These are phyloP conservation scores for Chlorella sp. DNA, from an alignment of 139 green algal genomes.

Conservation along the genomic window DNA sequence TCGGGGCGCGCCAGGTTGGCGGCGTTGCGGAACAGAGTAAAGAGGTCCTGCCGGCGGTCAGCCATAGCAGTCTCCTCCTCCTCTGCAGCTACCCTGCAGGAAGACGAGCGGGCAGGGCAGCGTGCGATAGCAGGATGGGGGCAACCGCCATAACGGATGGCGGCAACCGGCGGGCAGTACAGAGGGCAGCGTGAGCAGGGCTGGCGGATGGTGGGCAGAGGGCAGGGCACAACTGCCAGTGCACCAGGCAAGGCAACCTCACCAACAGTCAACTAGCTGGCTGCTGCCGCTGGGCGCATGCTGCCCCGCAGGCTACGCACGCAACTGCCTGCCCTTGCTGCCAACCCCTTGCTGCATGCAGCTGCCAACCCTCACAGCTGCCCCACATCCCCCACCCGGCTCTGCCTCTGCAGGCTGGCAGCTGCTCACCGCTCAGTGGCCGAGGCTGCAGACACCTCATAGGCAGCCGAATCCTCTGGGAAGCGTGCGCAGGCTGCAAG, in stretches of 20 bases:
- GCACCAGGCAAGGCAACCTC: background rate
- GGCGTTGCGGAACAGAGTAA: constrained; percentile 83
- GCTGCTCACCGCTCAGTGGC: constrained; percentile 29
- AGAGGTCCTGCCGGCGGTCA: constrained; percentile 81
- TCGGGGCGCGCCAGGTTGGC: constrained; percentile 66
- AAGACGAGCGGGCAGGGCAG: background rate
- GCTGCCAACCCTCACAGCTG: too few relatives aligned
- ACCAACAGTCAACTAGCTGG: background rate
- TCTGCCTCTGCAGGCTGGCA: constrained; percentile 9
- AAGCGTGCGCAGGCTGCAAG: constrained; percentile 44
- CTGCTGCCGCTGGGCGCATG: too few relatives aligned
- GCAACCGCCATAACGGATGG: too few relatives aligned
- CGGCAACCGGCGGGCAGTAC: too few relatives aligned
- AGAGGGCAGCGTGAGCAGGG: background rate
- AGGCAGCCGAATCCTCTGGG: constrained; percentile 44
- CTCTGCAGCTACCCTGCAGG: constrained; percentile 52
- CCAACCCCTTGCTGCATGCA: too few relatives aligned
- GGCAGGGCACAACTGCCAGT: background rate
- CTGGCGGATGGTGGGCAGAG: background rate
- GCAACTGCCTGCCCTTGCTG: too few relatives aligned
- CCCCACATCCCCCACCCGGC: background rate
- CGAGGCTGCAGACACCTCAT: constrained; percentile 26
- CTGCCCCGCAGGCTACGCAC: too few relatives aligned
- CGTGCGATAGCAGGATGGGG: too few relatives aligned
- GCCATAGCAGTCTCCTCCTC: constrained; percentile 73